Conservation (phyloP, 1,139 yeast species). For the Pichia sp. region DNA sequence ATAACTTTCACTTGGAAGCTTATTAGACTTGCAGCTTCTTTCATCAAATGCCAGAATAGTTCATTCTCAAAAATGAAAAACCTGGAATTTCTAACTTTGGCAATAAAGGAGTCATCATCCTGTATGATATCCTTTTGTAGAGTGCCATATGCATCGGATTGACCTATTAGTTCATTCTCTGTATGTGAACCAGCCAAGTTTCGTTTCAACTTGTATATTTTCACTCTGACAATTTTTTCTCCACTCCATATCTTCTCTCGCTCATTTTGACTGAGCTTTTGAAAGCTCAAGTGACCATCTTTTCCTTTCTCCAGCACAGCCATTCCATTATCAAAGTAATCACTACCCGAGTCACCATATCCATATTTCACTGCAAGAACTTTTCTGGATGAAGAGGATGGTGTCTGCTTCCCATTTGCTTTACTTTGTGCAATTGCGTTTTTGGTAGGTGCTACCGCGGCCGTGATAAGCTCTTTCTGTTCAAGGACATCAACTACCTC, state of each 20-base stretch:
- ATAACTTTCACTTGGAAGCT: conserved; percentile 66
- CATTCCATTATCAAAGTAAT: conserved; percentile 63
- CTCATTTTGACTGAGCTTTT: conserved; percentile 19
- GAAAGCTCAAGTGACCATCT: conserved; percentile 25
- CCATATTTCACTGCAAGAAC: conserved; percentile 76
- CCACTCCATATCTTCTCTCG: conserved; percentile 27
- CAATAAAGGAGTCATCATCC: conserved; percentile 15
- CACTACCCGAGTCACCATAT: conserved; percentile 85
- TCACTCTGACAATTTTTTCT: conserved; percentile 41
- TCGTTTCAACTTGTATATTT: conserved; percentile 28
- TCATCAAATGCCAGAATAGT: conserved; percentile 57
- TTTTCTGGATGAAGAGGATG: conserved; percentile 23
- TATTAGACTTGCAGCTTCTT: conserved; percentile 69
- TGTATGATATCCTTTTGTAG: conserved; percentile 2
- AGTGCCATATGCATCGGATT: conserved; percentile 8
- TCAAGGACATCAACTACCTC: conserved; percentile 46
- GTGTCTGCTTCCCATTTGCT: no score
- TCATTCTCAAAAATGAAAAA: conserved; percentile 83
- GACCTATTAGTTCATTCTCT: conserved; percentile 8
- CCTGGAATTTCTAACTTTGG: conserved; percentile 53
- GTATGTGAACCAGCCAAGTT: conserved; percentile 1
- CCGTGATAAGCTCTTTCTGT: conserved; percentile 65
- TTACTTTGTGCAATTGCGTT: neutral
- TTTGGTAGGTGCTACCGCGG: conserved; percentile 37
- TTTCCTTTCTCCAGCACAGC: conserved; percentile 48